Base-by-base conservation (phyloP, 2,329 filamentous ascomycete genomes). In the Talaromyces sp. region DNA sequence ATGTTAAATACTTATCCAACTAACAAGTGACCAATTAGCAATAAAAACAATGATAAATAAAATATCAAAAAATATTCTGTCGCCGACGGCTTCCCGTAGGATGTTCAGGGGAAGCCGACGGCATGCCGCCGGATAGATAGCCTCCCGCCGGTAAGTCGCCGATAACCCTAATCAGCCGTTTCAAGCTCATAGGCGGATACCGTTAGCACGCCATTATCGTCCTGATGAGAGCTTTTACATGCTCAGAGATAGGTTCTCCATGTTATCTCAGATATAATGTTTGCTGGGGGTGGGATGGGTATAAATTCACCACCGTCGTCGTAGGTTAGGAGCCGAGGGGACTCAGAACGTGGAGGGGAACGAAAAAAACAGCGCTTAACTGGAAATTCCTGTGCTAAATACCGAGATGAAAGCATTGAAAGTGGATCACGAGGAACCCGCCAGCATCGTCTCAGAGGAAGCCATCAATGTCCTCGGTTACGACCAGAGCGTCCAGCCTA, bases 41-140 rank as follows among this genome's bases (percentile, higher is more conserved):
- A n/a, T 40, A 5, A 27, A 44, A 47, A 50, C 5, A 34, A 36
- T 23, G 23, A 36, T 23, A 30, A 47, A 54, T 16, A 55, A 31
- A 28, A 31, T 61, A 40, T 36, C 1, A 33, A n/a, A 16, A 55
- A 16, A 12, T 60, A 40, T n/a, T 16, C 12, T 40, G 36, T n/a
- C 12, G 16, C 59, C 59, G 40, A 14, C 28, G 61, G 53, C 54
- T 44, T 62, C 36, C 55, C 50, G n/a, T 12, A 40, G 36, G 60
- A 18, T 36, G 42, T 5, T 36, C 18, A 47, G 27, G 31, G 63
- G 47, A 62, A 60, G 31, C 65, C 65, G 61, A 50, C 62, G 62
- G 65, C 62, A 65, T 65, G 54, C 62, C 65, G 57, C 5, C 31
- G 64, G 63, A 8, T 47, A 34, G 61, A 60, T 58, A 64, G 58